Evolutionary conservation across 768 basidiomycete genomes (phyloP).

Genomic region (Arthromyces matolae): DNA sequence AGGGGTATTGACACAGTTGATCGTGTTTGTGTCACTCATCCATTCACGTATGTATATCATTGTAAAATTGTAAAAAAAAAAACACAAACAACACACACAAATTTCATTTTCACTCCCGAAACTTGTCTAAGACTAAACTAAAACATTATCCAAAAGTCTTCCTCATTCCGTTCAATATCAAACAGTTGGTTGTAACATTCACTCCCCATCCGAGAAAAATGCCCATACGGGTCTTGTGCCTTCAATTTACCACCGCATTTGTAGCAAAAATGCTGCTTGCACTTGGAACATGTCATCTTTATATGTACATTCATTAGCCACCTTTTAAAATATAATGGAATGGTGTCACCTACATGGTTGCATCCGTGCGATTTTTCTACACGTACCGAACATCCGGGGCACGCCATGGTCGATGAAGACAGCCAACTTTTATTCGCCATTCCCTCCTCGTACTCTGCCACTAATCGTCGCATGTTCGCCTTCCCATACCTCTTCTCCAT

Average conservation of each 20-base stretch:
- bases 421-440: slow-evolving; percentile 74
- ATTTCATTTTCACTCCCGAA: slow-evolving; percentile 33
- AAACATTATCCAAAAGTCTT: slow-evolving; percentile 8
- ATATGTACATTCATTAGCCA: slow-evolving; percentile 10
- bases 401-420: slow-evolving; percentile 59
- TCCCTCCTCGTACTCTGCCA: slow-evolving; percentile 66
- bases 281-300: slow-evolving; percentile 79
- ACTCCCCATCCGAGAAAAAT: slow-evolving; percentile 55
- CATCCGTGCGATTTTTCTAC: slow-evolving; percentile 81
- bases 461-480: slow-evolving; percentile 55
- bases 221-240: slow-evolving; percentile 54
- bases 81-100: slow-evolving; percentile 40
- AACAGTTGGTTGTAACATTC: slow-evolving; percentile 67
- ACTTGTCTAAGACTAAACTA: slow-evolving; percentile 11
- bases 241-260: slow-evolving; percentile 60
- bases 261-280: slow-evolving; percentile 78
- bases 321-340: not conserved
- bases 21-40: no score
- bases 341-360: slow-evolving; percentile 67
- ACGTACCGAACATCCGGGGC: slow-evolving; percentile 68
- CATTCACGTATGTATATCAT: no score
- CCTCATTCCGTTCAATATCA: slow-evolving; percentile 39
- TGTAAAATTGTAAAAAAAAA: no score
- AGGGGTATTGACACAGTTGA: slow-evolving; percentile 57
- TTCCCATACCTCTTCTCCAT: slow-evolving; percentile 68